Evolutionary conservation across 2,329 filamentous ascomycete genomes (phyloP).

Genomic region (Hypocrella siamensis): DNA sequence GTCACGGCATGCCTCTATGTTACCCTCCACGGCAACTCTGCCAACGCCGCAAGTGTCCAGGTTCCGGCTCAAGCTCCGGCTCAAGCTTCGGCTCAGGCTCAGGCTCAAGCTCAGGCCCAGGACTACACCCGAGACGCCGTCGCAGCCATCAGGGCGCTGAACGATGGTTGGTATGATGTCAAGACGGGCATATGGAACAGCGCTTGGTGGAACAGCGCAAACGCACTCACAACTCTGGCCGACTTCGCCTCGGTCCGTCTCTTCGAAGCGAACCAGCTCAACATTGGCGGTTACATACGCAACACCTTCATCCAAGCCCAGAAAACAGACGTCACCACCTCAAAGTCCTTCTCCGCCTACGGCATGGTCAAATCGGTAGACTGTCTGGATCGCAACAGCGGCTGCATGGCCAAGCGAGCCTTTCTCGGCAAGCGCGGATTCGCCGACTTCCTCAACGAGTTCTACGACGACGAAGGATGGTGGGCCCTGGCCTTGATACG

Average conservation of each 20-base stretch:
- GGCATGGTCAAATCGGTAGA: slow-evolving; percentile 24
- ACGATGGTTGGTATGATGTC: slow-evolving; percentile 42
- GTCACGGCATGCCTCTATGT: slow-evolving; percentile 3
- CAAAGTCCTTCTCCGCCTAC: slow-evolving; percentile 19
- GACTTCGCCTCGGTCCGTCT: slow-evolving; percentile 29
- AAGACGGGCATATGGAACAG: slow-evolving; percentile 46
- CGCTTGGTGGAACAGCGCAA: slow-evolving; percentile 61
- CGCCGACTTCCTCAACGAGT: slow-evolving; percentile 32
- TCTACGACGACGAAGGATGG: slow-evolving; percentile 48
- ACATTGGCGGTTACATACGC: slow-evolving; percentile 22
- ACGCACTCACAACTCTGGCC: slow-evolving; percentile 45
- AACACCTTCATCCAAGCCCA: slow-evolving; percentile 32
- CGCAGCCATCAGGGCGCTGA: slow-evolving; percentile 26
- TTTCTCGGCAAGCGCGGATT: slow-evolving; percentile 17
- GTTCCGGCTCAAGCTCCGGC: too few species aligned
- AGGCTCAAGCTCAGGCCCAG: slow-evolving; percentile 2
- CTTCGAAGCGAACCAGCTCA: slow-evolving; percentile 18
- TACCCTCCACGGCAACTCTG: background rate
- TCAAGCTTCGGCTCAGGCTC: too few species aligned
- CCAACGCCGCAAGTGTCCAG: slow-evolving; percentile 5
- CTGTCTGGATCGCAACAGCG: slow-evolving; percentile 12
- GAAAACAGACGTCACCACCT: slow-evolving; percentile 17
- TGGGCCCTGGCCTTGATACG: slow-evolving; percentile 45
- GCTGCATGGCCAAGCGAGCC: slow-evolving; percentile 16
- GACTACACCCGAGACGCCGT: slow-evolving; percentile 18